Conservation (phyloP, 2,329 filamentous ascomycete species). For the Aspergillus pseudoviridinutans region DNA sequence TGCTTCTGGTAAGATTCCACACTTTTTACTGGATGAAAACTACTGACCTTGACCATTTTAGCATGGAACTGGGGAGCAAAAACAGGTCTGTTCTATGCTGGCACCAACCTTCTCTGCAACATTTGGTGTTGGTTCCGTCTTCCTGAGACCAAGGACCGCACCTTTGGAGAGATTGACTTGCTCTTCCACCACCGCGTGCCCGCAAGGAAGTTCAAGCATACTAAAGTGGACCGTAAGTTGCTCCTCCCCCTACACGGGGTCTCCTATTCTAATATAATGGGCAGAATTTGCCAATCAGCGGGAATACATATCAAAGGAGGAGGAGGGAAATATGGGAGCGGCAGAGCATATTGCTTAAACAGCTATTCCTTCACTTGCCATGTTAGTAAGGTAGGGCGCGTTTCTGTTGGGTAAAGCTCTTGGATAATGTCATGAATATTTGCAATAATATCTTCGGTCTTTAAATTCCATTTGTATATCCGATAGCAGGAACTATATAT, state of each 20-base stretch:
- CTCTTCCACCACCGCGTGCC: constrained; percentile 38
- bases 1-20: constrained; percentile 13
- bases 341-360: neutral
- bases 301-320: neutral
- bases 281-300: neutral
- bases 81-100: constrained; percentile 36
- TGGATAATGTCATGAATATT: too few species aligned
- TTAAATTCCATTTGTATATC: neutral
- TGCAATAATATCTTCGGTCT: neutral
- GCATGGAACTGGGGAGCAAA: constrained; percentile 38
- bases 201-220: constrained; percentile 35
- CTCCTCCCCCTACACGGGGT: neutral
- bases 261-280: neutral
- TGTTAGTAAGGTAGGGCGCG: neutral
- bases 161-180: constrained; percentile 39
- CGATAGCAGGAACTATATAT: too few species aligned
- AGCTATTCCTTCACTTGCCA: neutral
- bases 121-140: constrained; percentile 37
- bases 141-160: constrained; percentile 36
- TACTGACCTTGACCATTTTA: constrained; percentile 4
- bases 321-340: neutral
- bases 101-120: constrained; percentile 20
- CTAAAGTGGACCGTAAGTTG: neutral
- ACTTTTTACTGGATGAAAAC: neutral
- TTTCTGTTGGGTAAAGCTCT: neutral